These are phyloP conservation scores for Penicillium waksmanii DNA, from an alignment of 495 filamentous ascomycete species.

Conservation along the genomic window DNA sequence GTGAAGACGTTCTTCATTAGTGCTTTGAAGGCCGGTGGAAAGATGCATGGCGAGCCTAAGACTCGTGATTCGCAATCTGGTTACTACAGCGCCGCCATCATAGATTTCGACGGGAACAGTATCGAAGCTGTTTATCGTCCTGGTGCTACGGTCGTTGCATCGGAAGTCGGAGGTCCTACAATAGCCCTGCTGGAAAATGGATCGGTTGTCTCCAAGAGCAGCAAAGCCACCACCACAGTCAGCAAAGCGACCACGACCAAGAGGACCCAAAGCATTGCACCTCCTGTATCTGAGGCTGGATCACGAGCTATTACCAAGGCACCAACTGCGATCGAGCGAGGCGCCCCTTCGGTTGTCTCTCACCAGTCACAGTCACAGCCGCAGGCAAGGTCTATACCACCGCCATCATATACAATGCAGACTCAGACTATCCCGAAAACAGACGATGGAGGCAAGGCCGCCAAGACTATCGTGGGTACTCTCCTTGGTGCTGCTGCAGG, in stretches of 20 bases:
- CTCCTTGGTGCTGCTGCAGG: slow-evolving; percentile 78
- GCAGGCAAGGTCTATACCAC: slow-evolving; percentile 10
- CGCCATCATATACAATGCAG: slow-evolving; percentile 36
- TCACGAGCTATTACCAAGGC: slow-evolving; percentile 38
- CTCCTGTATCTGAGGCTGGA: slow-evolving; percentile 32
- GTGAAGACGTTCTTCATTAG: slow-evolving; percentile 63
- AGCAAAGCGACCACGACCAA: slow-evolving; percentile 36
- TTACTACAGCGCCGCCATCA: slow-evolving; percentile 63
- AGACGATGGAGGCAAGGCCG: slow-evolving; percentile 45
- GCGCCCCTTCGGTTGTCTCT: slow-evolving; percentile 33
- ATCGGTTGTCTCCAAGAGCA: slow-evolving; percentile 44
- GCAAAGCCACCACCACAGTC: slow-evolving; percentile 30
- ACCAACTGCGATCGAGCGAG: slow-evolving; percentile 33
- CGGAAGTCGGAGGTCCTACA: slow-evolving; percentile 35
- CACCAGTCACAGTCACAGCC: slow-evolving; percentile 30
- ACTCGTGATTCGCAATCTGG: slow-evolving; percentile 52
- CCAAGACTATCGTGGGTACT: slow-evolving; percentile 69
- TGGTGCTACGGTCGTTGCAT: slow-evolving; percentile 26
- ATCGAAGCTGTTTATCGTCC: slow-evolving; percentile 62
- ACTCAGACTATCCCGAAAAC: slow-evolving; percentile 35
- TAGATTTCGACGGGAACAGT: slow-evolving; percentile 64
- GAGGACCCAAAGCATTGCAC: slow-evolving; percentile 33
- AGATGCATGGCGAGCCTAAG: slow-evolving; percentile 59
- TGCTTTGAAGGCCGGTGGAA: slow-evolving; percentile 61
- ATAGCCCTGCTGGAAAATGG: slow-evolving; percentile 42